These are phyloP conservation scores for Teunomyces kruisii DNA, from an alignment of 805 yeast genomes.

Conservation along the genomic window DNA sequence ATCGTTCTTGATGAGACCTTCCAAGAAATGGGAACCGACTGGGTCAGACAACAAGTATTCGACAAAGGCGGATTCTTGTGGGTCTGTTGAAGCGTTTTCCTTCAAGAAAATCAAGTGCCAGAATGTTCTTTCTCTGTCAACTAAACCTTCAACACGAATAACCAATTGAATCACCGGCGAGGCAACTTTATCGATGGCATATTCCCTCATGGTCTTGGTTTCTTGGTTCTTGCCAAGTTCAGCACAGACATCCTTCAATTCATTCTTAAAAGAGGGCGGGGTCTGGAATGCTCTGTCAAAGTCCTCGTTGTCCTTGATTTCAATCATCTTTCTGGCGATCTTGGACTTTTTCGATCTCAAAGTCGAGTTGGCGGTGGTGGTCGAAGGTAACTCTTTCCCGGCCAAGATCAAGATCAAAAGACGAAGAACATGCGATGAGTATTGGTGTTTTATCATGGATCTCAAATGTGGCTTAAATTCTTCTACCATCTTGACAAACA, in stretches of 20 bases:
- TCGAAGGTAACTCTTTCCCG: slow-evolving; percentile 76
- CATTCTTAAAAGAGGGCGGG: slow-evolving; percentile 65
- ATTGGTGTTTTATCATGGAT: slow-evolving; percentile 68
- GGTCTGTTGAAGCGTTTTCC: slow-evolving; percentile 49
- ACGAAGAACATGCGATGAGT: slow-evolving; percentile 87
- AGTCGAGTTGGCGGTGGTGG: slow-evolving; percentile 65
- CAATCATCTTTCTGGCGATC: slow-evolving; percentile 91
- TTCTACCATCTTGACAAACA: slow-evolving; percentile 61
- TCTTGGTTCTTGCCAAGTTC: slow-evolving; percentile 35
- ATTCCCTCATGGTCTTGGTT: slow-evolving; percentile 55
- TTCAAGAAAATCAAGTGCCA: slow-evolving; percentile 64
- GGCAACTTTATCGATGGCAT: slow-evolving; percentile 75
- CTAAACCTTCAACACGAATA: slow-evolving; percentile 77
- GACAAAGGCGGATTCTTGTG: slow-evolving; percentile 74
- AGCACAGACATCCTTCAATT: slow-evolving; percentile 51
- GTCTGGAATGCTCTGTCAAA: slow-evolving; percentile 65
- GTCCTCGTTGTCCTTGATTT: slow-evolving; percentile 74
- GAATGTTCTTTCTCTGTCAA: slow-evolving; percentile 67
- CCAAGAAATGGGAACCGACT: slow-evolving; percentile 92
- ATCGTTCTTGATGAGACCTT: slow-evolving; percentile 63
- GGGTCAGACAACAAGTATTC: slow-evolving; percentile 82
- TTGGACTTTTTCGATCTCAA: slow-evolving; percentile 81
- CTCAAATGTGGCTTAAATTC: slow-evolving; percentile 63
- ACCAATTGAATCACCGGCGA: slow-evolving; percentile 85
- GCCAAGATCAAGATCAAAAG: slow-evolving; percentile 67